A percentile compares a stretch with the other conserved stretches of the same genome.
Evolutionary conservation across 768 basidiomycete species (phyloP).

Genomic region (Sporobolomyces pararoseus): DNA sequence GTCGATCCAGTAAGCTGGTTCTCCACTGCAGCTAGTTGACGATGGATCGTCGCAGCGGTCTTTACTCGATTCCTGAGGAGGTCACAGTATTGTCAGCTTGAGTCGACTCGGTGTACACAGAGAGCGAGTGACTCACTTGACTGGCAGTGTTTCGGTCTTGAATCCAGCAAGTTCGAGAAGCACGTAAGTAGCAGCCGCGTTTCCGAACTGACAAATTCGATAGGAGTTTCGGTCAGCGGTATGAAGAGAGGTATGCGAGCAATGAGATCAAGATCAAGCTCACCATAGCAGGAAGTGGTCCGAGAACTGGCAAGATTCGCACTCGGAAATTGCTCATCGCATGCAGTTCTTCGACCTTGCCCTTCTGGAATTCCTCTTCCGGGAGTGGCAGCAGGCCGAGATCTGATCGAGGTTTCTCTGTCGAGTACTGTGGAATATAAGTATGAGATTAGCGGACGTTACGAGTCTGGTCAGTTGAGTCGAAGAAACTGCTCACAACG

Average conservation of each 20-base stretch:
- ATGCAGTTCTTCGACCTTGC: conserved; percentile 79
- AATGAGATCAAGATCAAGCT: too few relatives aligned
- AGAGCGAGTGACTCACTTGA: conserved; percentile 64
- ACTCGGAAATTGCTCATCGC: conserved; percentile 91
- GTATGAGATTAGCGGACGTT: conserved; percentile 45
- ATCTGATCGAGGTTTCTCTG: conserved; percentile 66
- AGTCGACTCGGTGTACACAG: not conserved
- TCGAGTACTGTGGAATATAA: conserved; percentile 76
- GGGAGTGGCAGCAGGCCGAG: conserved; percentile 83
- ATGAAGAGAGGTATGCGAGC: too few relatives aligned
- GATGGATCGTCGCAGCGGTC: conserved; percentile 31
- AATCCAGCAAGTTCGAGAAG: conserved; percentile 79
- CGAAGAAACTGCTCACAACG: conserved; percentile 46
- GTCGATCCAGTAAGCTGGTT: conserved; percentile 29
- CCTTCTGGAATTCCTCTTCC: conserved; percentile 87
- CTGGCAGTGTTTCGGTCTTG: conserved; percentile 79
- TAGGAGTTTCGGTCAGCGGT: too few relatives aligned
- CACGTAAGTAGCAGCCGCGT: conserved; percentile 83
- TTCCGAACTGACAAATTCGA: conserved; percentile 66
- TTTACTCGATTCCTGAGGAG: conserved; percentile 37
- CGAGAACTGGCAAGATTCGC: conserved; percentile 85
- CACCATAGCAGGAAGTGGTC: conserved; percentile 50
- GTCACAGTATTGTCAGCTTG: not conserved
- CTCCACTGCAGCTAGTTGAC: conserved; percentile 37
- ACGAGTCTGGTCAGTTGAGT: too few relatives aligned